Evolutionary conservation across 2,329 filamentous ascomycete genomes (phyloP), one percentile per base, ranked within the genome.

Genomic region (Fusarium sp.): DNA sequence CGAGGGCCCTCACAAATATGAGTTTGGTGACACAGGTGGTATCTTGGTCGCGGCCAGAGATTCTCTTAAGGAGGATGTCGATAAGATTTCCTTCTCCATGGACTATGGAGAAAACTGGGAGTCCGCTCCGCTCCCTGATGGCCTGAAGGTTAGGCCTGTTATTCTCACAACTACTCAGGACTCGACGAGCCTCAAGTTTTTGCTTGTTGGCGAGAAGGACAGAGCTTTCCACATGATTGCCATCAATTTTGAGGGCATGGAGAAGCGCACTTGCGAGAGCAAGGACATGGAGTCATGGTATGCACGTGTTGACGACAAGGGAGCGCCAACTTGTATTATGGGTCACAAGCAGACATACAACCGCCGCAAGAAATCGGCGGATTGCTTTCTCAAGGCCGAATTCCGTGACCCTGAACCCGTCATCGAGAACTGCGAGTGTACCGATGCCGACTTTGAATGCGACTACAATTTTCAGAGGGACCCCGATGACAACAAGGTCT

Each of bases 11-110:
- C 95, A 98, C 84, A 96, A 97, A 81, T 99, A 97, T 82, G 95
- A 98, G 79, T 97, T 98, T 81, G 96, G 96, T 60, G 96, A 98
- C 77, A 93, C 97, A 75, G 96, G 96, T 4, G 95, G 95, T 22
- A 89, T 99, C 26, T 85, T 99, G 36, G 88, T 98, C 36, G 96
- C 96, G 8, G 87, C 98, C 42, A 88, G 89, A 71, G 94, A 98
- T 77, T 94, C 92, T 2, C 84, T 90, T 42, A 84, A 91, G 64
- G 85, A 92, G 63, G 87, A 90, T 70, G 79, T 89, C 24, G 83
- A 84, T 39, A 87, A 91, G 73, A 82, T 92, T 56, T 86, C 83
- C 42, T 99, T 96, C 82, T 98, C 96, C 3, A 85, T 98, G 32
- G 90, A 99, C 80, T 95, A 98, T 79, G 97, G 97, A 56, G 91